These are phyloP conservation scores for Mycosarcoma mackinlayi DNA, from an alignment of 1,284 basidiomycete species.

Conservation along the genomic window DNA sequence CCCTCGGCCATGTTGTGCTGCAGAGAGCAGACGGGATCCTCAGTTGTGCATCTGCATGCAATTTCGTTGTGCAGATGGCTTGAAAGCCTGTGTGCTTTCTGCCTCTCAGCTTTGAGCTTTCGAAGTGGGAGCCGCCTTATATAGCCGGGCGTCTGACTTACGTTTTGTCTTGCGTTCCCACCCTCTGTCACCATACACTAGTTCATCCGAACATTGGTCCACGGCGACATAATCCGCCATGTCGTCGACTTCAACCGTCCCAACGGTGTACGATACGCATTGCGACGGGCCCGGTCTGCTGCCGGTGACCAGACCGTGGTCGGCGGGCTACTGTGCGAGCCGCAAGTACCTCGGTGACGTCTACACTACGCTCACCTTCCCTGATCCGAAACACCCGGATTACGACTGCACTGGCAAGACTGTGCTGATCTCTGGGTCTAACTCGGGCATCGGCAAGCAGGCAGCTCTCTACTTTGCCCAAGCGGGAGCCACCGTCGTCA, in stretches of 20 bases:
- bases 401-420: slow-evolving; percentile 50
- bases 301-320: slow-evolving; percentile 42
- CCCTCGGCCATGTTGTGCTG: no score
- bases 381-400: slow-evolving; percentile 12
- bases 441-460: slow-evolving; percentile 57
- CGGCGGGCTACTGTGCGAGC: slow-evolving; percentile 20
- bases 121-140: no score
- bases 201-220: no score
- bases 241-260: slow-evolving; percentile 9
- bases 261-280: slow-evolving; percentile 56
- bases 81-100: no score
- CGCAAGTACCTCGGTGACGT: slow-evolving; percentile 37
- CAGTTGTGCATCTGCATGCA: no score
- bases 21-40: no score
- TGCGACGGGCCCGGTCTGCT: slow-evolving; percentile 55
- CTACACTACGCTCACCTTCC: slow-evolving; percentile 12
- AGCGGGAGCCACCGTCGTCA: slow-evolving; percentile 52
- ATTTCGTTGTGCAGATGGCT: no score
- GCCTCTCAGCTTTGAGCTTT: no score
- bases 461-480: slow-evolving; percentile 49
- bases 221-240: no score
- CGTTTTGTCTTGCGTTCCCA: background rate
- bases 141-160: no score
- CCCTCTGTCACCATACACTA: no score
- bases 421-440: slow-evolving; percentile 55